A percentile compares a stretch with the other conserved stretches of the same genome.
Evolutionary conservation across 805 yeast species (phyloP).

Genomic region (Candida easanensis): DNA sequence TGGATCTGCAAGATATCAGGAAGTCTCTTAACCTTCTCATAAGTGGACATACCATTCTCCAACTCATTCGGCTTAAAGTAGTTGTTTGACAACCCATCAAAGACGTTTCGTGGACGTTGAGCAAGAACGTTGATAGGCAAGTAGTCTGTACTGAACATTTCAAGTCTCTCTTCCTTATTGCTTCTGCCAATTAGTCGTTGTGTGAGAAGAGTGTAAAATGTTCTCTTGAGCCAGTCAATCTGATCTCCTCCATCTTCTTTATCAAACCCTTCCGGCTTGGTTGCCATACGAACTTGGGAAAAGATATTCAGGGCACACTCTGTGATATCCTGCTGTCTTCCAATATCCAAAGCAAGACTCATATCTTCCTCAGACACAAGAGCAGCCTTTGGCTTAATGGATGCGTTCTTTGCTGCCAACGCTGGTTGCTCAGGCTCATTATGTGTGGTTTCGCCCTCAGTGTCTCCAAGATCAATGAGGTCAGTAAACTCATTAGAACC

Average conservation of each 20-base stretch:
- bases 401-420: neutral
- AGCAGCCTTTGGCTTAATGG: slow-evolving; percentile 22
- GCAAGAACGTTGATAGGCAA: neutral
- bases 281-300: slow-evolving; percentile 86
- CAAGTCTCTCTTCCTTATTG: slow-evolving; percentile 17
- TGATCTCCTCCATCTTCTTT: slow-evolving; percentile 69
- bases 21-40: slow-evolving; percentile 59
- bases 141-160: neutral
- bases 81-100: neutral
- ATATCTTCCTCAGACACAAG: slow-evolving; percentile 54
- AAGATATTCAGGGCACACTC: slow-evolving; percentile 95
- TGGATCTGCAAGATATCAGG: slow-evolving; percentile 90
- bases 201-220: slow-evolving; percentile 83
- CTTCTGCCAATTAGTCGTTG: slow-evolving; percentile 61
- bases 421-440: neutral
- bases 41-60: neutral
- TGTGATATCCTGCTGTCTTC: slow-evolving; percentile 96
- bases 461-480: slow-evolving; percentile 6
- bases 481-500: neutral
- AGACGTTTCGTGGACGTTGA: slow-evolving; percentile 35
- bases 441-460: neutral
- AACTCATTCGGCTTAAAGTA: neutral
- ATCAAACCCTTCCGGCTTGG: slow-evolving; percentile 63
- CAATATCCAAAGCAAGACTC: slow-evolving; percentile 73
- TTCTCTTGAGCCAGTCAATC: slow-evolving; percentile 69